Conservation (phyloP, 768 basidiomycete species). For the Tubosaeta sp. region DNA sequence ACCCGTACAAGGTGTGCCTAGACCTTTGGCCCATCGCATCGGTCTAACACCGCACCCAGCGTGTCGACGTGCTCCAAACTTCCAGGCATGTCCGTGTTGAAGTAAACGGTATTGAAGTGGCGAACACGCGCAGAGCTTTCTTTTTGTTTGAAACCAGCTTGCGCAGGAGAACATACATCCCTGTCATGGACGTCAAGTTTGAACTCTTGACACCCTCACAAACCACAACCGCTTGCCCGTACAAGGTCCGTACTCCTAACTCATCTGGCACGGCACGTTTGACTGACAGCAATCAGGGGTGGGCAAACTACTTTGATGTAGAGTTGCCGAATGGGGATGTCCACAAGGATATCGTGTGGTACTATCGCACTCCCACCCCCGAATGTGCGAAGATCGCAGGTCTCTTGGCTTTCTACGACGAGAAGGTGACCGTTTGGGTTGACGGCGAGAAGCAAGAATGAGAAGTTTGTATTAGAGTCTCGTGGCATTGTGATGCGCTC, state of each 20-base stretch:
- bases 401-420: constrained; percentile 58
- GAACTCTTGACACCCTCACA: constrained; percentile 48
- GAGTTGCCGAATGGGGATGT: constrained; percentile 41
- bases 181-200: constrained; percentile 49
- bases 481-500: not conserved
- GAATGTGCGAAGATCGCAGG: constrained; percentile 51
- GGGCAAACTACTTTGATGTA: constrained; percentile 55
- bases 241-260: constrained; percentile 47
- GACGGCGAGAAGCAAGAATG: constrained; percentile 52
- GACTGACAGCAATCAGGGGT: constrained; percentile 39
- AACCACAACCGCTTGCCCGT: constrained; percentile 50
- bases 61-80: constrained; percentile 56
- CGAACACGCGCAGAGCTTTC: constrained; percentile 50
- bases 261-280: not conserved
- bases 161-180: constrained; percentile 57
- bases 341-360: constrained; percentile 56
- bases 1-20: constrained; percentile 60
- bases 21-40: not conserved
- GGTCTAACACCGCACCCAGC: constrained; percentile 32
- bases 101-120: constrained; percentile 58
- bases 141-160: constrained; percentile 58
- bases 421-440: constrained; percentile 63
- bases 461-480: constrained; percentile 2
- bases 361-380: constrained; percentile 49
- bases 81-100: constrained; percentile 60